phyloP scores from a whole-genome alignment of 305 asterid species.

The Solanum hybrid region DNA sequence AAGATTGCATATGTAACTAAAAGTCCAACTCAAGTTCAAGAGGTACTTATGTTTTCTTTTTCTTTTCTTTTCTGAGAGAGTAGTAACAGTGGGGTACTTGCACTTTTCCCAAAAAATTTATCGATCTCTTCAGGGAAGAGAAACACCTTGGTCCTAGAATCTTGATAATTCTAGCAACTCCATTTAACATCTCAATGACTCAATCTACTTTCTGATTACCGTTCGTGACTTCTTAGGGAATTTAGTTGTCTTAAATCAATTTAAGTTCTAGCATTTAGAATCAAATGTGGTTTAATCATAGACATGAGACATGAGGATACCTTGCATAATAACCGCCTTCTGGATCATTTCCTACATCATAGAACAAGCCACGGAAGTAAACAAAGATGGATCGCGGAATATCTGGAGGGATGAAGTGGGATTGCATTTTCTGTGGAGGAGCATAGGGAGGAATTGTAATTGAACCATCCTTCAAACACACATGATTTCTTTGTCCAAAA shows the following conservation, averaged over 20 bases:
- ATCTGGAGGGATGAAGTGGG: conserved; percentile 63
- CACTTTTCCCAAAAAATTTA: neutral
- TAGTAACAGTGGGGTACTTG: neutral
- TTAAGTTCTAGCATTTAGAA: neutral
- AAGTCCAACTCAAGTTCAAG: neutral
- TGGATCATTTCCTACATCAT: conserved; percentile 58
- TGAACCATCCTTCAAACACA: conserved; percentile 62
- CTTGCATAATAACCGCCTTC: conserved; percentile 76
- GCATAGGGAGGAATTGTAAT: conserved; percentile 80
- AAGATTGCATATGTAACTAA: neutral
- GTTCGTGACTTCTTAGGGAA: neutral
- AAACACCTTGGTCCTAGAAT: neutral
- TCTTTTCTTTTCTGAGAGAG: neutral
- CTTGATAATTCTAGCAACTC: neutral
- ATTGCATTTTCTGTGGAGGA: conserved; percentile 72
- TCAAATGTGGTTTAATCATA: neutral
- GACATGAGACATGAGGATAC: conserved; percentile 15
- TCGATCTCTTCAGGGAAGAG: neutral
- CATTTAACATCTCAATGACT: neutral
- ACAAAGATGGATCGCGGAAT: conserved; percentile 71
- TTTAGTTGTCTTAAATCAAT: neutral
- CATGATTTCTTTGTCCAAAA: conserved; percentile 74
- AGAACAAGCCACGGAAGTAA: conserved; percentile 61
- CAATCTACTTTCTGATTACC: neutral
- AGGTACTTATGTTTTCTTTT: neutral